phyloP scores from a whole-genome alignment of 2,329 filamentous ascomycete species.

The Mariannaea elegans region DNA sequence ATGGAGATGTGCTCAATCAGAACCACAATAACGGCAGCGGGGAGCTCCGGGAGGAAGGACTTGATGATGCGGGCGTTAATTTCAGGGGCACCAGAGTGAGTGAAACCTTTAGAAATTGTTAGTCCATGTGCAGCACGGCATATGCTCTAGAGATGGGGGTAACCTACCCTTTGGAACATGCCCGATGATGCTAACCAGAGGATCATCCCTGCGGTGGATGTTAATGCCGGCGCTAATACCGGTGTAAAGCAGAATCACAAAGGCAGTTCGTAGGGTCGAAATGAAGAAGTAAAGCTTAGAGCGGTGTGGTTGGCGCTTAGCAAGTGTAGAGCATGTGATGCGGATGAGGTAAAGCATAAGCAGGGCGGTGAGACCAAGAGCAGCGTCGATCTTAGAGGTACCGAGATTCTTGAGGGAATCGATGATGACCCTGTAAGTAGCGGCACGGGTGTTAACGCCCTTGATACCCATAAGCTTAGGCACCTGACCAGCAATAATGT shows the following conservation, averaged over 20 bases:
- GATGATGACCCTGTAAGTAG: slow-evolving; percentile 61
- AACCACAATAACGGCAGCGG: slow-evolving; percentile 79
- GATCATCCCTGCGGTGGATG: slow-evolving; percentile 62
- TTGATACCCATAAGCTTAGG: slow-evolving; percentile 61
- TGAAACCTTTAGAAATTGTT: slow-evolving; percentile 64
- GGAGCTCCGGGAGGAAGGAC: slow-evolving; percentile 71
- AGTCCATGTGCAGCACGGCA: neutral
- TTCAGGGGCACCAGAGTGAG: slow-evolving; percentile 71
- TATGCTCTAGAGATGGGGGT: neutral
- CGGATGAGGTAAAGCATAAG: slow-evolving; percentile 75
- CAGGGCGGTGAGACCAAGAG: slow-evolving; percentile 76
- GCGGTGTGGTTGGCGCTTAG: slow-evolving; percentile 71
- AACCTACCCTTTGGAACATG: slow-evolving; percentile 72
- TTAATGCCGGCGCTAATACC: slow-evolving; percentile 79
- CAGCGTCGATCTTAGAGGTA: slow-evolving; percentile 70
- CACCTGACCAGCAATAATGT: slow-evolving; percentile 59
- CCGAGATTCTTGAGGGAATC: slow-evolving; percentile 58
- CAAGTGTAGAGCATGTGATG: slow-evolving; percentile 66
- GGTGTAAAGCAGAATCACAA: slow-evolving; percentile 83
- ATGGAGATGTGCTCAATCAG: slow-evolving; percentile 86
- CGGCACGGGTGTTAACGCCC: slow-evolving; percentile 58
- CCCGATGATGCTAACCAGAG: slow-evolving; percentile 71
- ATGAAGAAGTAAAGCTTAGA: slow-evolving; percentile 81
- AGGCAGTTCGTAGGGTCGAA: slow-evolving; percentile 79
- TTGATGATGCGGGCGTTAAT: slow-evolving; percentile 69